phyloP scores from a whole-genome alignment of 2,329 filamentous ascomycete genomes.

The Penicillium sp. region DNA sequence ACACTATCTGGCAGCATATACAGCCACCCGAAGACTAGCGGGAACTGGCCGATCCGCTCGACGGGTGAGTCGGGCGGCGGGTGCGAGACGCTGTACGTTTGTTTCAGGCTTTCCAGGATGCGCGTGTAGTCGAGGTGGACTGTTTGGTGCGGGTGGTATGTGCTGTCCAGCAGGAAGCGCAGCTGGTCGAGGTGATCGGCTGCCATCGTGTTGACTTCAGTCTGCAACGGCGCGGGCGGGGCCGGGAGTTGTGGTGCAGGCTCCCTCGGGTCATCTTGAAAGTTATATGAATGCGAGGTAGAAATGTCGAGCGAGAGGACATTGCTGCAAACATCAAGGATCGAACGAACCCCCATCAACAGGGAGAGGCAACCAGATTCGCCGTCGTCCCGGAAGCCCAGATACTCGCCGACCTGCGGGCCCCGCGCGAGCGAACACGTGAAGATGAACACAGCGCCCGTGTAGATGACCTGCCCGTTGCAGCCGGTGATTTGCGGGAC shows the following conservation, averaged over 20 bases:
- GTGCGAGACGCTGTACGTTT: not conserved
- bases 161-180: not conserved
- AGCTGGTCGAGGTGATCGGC: not conserved
- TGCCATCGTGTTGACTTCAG: not conserved
- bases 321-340: conserved; percentile 11
- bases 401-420: conserved; percentile 19
- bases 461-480: conserved; percentile 17
- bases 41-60: not conserved
- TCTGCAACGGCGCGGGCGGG: not conserved
- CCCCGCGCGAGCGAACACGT: conserved; percentile 17
- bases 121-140: not conserved
- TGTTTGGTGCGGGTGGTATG: not conserved
- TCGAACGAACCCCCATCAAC: conserved; percentile 22
- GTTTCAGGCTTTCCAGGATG: not conserved
- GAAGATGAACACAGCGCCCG: conserved; percentile 16
- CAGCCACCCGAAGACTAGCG: conserved; percentile 20
- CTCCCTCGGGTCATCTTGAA: no score
- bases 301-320: not conserved
- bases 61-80: not conserved
- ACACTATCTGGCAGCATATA: conserved; percentile 18
- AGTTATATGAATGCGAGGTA: not conserved
- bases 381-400: conserved; percentile 22
- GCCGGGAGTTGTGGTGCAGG: not conserved
- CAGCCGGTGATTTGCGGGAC: not conserved
- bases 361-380: conserved; percentile 7